Evolutionary conservation across 495 filamentous ascomycete genomes (phyloP).

Genomic region (Aspergillus hancockii): DNA sequence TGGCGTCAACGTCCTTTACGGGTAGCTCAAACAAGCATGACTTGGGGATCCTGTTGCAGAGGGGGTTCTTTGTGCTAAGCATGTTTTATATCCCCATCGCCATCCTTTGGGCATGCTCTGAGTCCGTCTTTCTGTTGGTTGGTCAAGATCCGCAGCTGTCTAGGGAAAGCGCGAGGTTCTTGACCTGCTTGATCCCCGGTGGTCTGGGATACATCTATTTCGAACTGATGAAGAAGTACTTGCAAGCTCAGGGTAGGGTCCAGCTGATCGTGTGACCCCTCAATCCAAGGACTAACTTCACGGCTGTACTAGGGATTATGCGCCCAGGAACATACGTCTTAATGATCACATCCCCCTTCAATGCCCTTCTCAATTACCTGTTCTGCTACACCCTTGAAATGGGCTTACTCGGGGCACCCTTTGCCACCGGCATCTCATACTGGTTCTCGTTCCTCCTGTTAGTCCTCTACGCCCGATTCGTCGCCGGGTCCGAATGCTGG

Average conservation of each 20-base stretch:
- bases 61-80: conserved; percentile 72
- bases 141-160: conserved; percentile 82
- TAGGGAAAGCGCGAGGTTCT: conserved; percentile 70
- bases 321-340: conserved; percentile 85
- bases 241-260: conserved; percentile 78
- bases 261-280: not conserved
- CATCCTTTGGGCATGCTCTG: conserved; percentile 75
- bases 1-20: conserved; percentile 85
- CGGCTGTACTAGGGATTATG: conserved; percentile 67
- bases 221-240: conserved; percentile 86
- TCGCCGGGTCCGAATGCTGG: conserved; percentile 78
- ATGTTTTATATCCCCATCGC: conserved; percentile 76
- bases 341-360: conserved; percentile 78
- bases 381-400: conserved; percentile 73
- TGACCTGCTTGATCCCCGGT: conserved; percentile 78
- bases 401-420: conserved; percentile 75
- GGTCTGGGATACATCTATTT: conserved; percentile 92
- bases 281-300: not conserved
- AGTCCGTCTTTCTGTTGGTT: conserved; percentile 71
- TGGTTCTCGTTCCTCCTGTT: conserved; percentile 83
- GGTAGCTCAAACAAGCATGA: conserved; percentile 80
- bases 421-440: conserved; percentile 84
- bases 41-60: conserved; percentile 79
- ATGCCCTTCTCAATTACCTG: conserved; percentile 74
- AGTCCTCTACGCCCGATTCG: conserved; percentile 71